Evolutionary conservation across 2,329 filamentous ascomycete species (phyloP).

Genomic region (Fusarium poae): DNA sequence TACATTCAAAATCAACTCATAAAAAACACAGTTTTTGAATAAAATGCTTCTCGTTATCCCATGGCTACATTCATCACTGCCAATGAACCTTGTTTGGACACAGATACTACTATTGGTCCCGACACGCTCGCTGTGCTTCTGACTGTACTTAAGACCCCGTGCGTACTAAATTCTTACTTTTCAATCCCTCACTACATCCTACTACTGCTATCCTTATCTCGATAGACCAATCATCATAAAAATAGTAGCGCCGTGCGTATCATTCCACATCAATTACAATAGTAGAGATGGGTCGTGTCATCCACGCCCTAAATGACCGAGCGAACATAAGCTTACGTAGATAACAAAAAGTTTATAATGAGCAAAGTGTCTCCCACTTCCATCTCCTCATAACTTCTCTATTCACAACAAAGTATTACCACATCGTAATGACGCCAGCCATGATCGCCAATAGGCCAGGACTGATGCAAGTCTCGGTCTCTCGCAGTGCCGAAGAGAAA

Average conservation of each 20-base stretch:
- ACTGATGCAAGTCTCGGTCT: conserved; percentile 33
- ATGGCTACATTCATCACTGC: fast-evolving
- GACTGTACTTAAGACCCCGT: background rate
- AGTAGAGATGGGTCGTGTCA: background rate
- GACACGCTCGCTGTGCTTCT: background rate
- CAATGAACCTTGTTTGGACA: too few species aligned
- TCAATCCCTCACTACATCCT: too few species aligned
- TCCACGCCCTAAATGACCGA: background rate
- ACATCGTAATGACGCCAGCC: conserved; percentile 6
- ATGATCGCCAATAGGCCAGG: conserved; percentile 9
- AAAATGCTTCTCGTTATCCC: background rate
- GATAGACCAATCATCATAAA: background rate
- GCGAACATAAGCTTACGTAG: background rate
- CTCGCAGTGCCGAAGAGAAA: conserved; percentile 28
- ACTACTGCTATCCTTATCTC: too few species aligned
- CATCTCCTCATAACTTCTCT: background rate
- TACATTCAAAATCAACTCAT: too few species aligned
- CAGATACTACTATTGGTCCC: background rate
- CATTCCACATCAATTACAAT: too few species aligned
- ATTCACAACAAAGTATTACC: fast-evolving
- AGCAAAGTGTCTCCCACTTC: too few species aligned
- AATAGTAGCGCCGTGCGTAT: background rate
- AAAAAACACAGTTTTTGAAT: too few species aligned
- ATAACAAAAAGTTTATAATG: background rate
- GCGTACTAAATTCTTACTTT: background rate